phyloP scores from a whole-genome alignment of 2,329 filamentous ascomycete species.

The Ceratocystis huliohia region DNA sequence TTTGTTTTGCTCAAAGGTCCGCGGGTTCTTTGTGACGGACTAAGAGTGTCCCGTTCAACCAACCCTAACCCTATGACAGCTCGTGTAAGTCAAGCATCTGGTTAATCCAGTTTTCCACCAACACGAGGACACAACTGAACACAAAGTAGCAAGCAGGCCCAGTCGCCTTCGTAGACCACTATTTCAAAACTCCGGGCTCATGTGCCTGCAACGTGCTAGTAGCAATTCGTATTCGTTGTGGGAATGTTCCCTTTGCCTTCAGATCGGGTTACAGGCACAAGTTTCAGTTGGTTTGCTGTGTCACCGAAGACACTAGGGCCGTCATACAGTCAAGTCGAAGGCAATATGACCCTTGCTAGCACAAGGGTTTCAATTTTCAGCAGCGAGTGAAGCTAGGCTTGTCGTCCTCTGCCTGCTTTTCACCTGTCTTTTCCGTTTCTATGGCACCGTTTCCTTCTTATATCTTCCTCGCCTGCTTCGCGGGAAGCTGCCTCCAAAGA shows the following conservation, averaged over 20 bases:
- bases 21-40: neutral
- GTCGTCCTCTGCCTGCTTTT: neutral
- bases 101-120: too few relatives aligned
- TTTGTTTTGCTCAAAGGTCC: too few relatives aligned
- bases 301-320: neutral
- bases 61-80: neutral
- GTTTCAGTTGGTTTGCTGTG: conserved; percentile 4
- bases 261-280: neutral
- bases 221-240: neutral
- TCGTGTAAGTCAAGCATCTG: neutral
- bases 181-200: neutral
- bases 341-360: neutral
- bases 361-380: neutral
- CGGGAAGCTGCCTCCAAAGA: neutral
- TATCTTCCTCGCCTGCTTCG: neutral
- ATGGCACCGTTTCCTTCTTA: neutral
- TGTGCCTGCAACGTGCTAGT: neutral
- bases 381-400: neutral
- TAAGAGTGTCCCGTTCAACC: too few relatives aligned
- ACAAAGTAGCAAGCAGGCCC: neutral
- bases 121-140: neutral
- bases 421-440: neutral
- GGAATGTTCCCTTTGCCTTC: neutral
- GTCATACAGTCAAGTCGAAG: neutral
- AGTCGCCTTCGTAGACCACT: neutral